phyloP scores from a whole-genome alignment of 306 rosid genomes.

The Casuarina glauca region DNA sequence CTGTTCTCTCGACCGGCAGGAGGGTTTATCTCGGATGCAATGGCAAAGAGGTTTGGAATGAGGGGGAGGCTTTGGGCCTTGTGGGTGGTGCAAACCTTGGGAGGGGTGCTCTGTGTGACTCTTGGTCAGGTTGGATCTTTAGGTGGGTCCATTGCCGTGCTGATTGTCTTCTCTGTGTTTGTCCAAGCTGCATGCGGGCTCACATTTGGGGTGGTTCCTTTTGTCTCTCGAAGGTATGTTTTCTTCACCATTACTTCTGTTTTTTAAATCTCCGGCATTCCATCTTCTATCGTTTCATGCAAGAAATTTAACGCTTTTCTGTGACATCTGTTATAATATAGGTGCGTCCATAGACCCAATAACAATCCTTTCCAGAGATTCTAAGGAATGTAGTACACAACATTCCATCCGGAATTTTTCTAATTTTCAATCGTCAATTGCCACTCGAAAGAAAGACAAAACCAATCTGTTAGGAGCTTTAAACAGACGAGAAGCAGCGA shows the following conservation, averaged over 20 bases:
- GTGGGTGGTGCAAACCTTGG: conserved; percentile 66
- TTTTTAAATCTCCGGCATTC: not conserved
- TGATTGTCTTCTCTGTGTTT: conserved; percentile 72
- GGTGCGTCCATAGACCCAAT: not conserved
- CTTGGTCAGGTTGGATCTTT: conserved; percentile 60
- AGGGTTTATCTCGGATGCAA: conserved; percentile 58
- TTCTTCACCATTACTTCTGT: not conserved
- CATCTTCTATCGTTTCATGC: not conserved
- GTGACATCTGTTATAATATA: not conserved
- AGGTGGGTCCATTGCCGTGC: conserved; percentile 54
- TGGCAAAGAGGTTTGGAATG: conserved; percentile 73
- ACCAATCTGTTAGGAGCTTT: too few relatives aligned
- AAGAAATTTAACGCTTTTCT: not conserved
- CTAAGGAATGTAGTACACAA: too few relatives aligned
- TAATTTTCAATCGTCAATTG: too few relatives aligned
- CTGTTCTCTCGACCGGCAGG: conserved; percentile 72
- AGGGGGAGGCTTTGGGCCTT: conserved; percentile 82
- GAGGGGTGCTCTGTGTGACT: conserved; percentile 64
- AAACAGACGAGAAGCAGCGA: too few relatives aligned
- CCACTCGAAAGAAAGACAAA: too few relatives aligned
- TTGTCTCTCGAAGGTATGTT: conserved; percentile 76
- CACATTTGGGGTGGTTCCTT: conserved; percentile 91
- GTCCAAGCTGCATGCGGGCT: conserved; percentile 92
- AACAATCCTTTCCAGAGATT: not conserved
- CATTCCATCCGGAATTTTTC: too few relatives aligned